phyloP scores from a whole-genome alignment of 805 yeast species.

The Suhomyces canberraensis region DNA sequence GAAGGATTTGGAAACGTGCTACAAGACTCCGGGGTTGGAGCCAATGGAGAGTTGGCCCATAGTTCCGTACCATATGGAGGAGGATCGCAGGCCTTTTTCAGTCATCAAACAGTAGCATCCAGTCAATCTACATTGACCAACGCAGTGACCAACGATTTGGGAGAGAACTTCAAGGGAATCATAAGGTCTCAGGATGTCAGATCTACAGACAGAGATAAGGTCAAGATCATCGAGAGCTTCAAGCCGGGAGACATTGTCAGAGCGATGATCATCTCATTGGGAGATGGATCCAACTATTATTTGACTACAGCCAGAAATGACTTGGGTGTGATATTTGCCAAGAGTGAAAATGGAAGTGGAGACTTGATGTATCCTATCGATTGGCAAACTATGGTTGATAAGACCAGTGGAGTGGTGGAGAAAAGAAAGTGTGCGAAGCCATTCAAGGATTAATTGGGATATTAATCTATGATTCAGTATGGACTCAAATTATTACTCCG shows the following conservation, averaged over 20 bases:
- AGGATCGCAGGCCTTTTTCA: constrained; percentile 45
- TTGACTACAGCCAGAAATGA: constrained; percentile 87
- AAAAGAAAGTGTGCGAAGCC: constrained; percentile 92
- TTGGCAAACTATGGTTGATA: constrained; percentile 92
- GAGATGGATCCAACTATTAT: constrained; percentile 92
- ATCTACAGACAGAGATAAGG: constrained; percentile 86
- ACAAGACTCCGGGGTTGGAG: constrained; percentile 65
- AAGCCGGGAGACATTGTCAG: constrained; percentile 91
- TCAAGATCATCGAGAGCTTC: constrained; percentile 73
- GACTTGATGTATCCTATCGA: constrained; percentile 82
- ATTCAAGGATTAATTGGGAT: constrained; percentile 28
- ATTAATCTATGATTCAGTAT: too few species aligned
- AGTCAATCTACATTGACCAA: constrained; percentile 36
- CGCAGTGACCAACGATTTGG: constrained; percentile 59
- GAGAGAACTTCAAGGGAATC: constrained; percentile 85
- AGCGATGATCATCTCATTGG: constrained; percentile 79
- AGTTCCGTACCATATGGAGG: constrained; percentile 45
- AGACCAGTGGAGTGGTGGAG: constrained; percentile 70
- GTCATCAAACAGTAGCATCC: constrained; percentile 35
- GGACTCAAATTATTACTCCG: too few species aligned
- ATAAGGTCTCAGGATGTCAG: constrained; percentile 86
- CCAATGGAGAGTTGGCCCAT: constrained; percentile 44
- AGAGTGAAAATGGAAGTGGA: constrained; percentile 64
- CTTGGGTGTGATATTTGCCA: constrained; percentile 90
- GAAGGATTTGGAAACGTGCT: constrained; percentile 59